Base-by-base conservation (phyloP, 805 yeast genomes). In the Candida maesae region DNA sequence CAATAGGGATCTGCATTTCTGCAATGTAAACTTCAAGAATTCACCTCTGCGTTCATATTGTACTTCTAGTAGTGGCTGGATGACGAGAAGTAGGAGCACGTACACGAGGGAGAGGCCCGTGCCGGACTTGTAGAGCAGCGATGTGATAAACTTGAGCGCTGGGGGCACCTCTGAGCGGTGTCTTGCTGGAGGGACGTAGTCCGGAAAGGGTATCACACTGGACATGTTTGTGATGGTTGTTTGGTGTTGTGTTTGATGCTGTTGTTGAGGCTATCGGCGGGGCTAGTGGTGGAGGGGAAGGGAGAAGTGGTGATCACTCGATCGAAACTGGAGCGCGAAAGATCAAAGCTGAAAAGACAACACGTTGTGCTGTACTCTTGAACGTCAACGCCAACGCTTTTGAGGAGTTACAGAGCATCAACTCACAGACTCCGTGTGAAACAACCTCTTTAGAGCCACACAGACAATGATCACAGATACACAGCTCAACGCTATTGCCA, bases 381-480 rank as follows among this genome's bases (percentile, higher is more conserved):
- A n/a, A n/a, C n/a, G n/a, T n/a, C n/a, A n/a, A n/a, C n/a, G n/a
- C n/a, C n/a, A n/a, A n/a, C n/a, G n/a, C n/a, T n/a, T n/a, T n/a
- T n/a, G n/a, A n/a, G n/a, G n/a, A n/a, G n/a, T n/a, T n/a, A n/a
- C n/a, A n/a, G n/a, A n/a, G n/a, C n/a, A n/a, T n/a, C n/a, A n/a
- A n/a, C n/a, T n/a, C n/a, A n/a, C n/a, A n/a, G n/a, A n/a, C n/a
- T n/a, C n/a, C n/a, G n/a, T n/a, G n/a, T n/a, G n/a, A n/a, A n/a
- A n/a, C n/a, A n/a, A n/a, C n/a, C n/a, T n/a, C n/a, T n/a, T n/a
- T n/a, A n/a, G n/a, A n/a, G n/a, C n/a, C n/a, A n/a, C n/a, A n/a
- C n/a, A n/a, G n/a, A n/a, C 36, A 35, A 90, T 90, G 96, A 89
- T 90, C 56, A 71, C 86, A 13, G 97, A 90, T 71, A 70, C 69